These are phyloP conservation scores for Beta corolliflora DNA, from an alignment of 179 eudicot genomes.

Conservation along the genomic window DNA sequence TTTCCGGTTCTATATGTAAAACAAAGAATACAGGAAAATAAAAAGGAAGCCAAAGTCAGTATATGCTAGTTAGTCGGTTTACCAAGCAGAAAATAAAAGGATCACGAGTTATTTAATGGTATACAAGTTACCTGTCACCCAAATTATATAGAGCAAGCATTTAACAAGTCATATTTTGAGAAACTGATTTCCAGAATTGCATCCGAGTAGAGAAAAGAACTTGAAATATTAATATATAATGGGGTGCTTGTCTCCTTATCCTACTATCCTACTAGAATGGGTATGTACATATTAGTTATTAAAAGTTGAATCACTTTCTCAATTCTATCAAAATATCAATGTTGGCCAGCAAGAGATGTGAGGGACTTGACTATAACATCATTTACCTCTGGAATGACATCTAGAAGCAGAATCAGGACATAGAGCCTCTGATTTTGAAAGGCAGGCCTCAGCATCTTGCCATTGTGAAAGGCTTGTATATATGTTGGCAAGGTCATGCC, in stretches of 20 bases:
- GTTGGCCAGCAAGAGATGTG: not conserved
- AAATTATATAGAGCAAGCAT: not conserved
- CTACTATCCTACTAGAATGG: not conserved
- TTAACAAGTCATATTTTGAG: not conserved
- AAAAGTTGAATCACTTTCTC: not conserved
- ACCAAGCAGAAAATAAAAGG: not conserved
- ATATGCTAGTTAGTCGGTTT: not conserved
- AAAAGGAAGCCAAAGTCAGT: not conserved
- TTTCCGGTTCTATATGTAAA: too few species aligned
- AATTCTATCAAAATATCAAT: not conserved
- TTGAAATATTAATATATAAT: too few species aligned
- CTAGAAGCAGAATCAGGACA: constrained; percentile 57
- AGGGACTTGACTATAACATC: constrained; percentile 1
- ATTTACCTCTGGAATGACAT: constrained; percentile 66
- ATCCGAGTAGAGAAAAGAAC: not conserved
- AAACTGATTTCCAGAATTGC: not conserved
- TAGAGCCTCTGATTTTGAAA: constrained; percentile 65
- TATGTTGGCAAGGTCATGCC: constrained; percentile 80
- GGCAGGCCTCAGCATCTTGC: constrained; percentile 88
- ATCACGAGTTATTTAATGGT: not conserved
- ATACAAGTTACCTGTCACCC: not conserved
- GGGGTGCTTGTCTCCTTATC: not conserved
- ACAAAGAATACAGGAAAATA: too few species aligned
- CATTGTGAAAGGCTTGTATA: constrained; percentile 73
- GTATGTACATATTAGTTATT: not conserved